These are phyloP conservation scores for Ustilago tritici DNA, from an alignment of 1,284 basidiomycete species.

Conservation along the genomic window DNA sequence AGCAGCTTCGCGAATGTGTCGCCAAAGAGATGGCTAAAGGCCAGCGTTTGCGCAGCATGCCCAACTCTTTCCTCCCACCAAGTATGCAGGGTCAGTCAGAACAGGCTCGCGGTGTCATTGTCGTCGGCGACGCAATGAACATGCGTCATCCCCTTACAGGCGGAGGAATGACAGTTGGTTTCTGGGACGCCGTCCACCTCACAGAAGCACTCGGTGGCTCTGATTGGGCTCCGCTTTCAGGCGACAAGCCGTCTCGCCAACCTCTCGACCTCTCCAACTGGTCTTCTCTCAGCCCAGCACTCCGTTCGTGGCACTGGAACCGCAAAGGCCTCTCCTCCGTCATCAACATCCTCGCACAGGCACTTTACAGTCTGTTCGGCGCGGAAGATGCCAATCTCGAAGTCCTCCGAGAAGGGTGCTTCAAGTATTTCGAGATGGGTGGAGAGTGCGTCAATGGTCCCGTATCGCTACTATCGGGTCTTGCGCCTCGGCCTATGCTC, in stretches of 20 bases:
- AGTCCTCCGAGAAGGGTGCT: slow-evolving; percentile 91
- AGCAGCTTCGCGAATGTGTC: slow-evolving; percentile 59
- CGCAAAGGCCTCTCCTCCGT: slow-evolving; percentile 64
- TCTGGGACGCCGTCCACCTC: slow-evolving; percentile 68
- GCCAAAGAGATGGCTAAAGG: slow-evolving; percentile 55
- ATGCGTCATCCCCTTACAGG: slow-evolving; percentile 99
- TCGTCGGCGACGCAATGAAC: slow-evolving; percentile 97
- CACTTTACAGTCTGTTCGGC: slow-evolving; percentile 68
- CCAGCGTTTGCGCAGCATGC: slow-evolving; percentile 79
- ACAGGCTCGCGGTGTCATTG: slow-evolving; percentile 78
- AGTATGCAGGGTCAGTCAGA: slow-evolving; percentile 79
- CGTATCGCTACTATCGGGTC: slow-evolving; percentile 72
- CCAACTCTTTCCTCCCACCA: slow-evolving; percentile 92
- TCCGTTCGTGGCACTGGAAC: slow-evolving; percentile 67
- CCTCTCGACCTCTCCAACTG: slow-evolving; percentile 56
- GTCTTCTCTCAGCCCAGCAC: slow-evolving; percentile 49
- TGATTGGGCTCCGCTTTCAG: slow-evolving; percentile 53
- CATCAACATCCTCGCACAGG: slow-evolving; percentile 69
- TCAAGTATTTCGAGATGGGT: slow-evolving; percentile 95
- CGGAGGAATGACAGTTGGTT: slow-evolving; percentile 72
- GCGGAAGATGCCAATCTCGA: slow-evolving; percentile 77
- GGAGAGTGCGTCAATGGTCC: slow-evolving; percentile 90
- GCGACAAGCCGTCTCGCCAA: slow-evolving; percentile 11
- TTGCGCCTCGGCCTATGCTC: slow-evolving; percentile 80
- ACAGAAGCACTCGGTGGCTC: slow-evolving; percentile 61